These are phyloP conservation scores for Saccharomycopsis sp. DNA, from an alignment of 805 yeast genomes.

Conservation along the genomic window DNA sequence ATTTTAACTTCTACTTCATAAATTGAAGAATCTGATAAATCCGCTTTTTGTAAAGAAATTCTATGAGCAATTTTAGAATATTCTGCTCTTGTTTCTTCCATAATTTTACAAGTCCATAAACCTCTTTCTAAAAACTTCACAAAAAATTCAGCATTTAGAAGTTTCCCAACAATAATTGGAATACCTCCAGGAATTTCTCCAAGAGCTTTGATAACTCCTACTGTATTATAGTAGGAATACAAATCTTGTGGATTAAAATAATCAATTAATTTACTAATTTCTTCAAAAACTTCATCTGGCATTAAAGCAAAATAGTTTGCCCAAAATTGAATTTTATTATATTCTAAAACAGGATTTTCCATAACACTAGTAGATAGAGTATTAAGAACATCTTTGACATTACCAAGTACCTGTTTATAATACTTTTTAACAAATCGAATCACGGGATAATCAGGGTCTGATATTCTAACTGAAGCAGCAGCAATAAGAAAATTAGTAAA, in stretches of 20 bases:
- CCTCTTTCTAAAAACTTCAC: constrained; percentile 1
- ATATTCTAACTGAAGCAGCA: not conserved
- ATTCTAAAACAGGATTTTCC: constrained; percentile 10
- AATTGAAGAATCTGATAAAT: not conserved
- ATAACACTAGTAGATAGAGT: not conserved
- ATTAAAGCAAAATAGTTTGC: not conserved
- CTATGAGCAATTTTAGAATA: not conserved
- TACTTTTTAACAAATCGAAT: constrained; percentile 7
- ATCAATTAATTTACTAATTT: not conserved
- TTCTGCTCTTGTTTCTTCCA: constrained; percentile 4
- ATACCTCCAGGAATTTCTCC: not conserved
- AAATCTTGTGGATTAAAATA: not conserved
- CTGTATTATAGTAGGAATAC: constrained; percentile 6
- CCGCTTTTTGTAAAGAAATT: constrained; percentile 1
- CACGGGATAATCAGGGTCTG: constrained; percentile 5
- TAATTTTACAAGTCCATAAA: not conserved
- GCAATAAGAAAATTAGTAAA: constrained; percentile 1
- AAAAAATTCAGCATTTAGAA: not conserved
- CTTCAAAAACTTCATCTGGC: constrained; percentile 5
- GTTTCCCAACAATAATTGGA: not conserved
- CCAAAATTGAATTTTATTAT: constrained; percentile 7
- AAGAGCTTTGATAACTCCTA: not conserved
- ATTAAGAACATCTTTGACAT: constrained; percentile 3
- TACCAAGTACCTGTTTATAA: constrained; percentile 2
- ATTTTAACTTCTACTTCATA: not conserved